These are phyloP conservation scores for Lathyrus tuberosus DNA, from an alignment of 306 rosid genomes.

Conservation along the genomic window DNA sequence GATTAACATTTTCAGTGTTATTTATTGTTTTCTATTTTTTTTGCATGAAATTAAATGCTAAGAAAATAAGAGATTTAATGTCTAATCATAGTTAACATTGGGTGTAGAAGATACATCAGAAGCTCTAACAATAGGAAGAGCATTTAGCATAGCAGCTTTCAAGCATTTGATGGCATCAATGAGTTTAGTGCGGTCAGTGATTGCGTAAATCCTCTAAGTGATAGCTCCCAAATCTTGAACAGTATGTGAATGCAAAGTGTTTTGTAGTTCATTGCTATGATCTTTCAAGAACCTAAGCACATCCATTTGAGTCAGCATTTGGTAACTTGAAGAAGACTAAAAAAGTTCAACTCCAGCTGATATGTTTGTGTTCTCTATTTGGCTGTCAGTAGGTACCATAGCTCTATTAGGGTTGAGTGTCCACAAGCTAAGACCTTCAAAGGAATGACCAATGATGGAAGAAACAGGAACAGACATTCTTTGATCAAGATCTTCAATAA, in stretches of 20 bases:
- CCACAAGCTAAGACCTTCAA: constrained; percentile 88
- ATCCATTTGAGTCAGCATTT: constrained; percentile 86
- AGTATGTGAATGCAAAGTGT: constrained; percentile 36
- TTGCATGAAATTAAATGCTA: no score
- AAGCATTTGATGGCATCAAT: constrained; percentile 73
- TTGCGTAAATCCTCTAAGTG: constrained; percentile 62
- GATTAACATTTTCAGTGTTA: no score
- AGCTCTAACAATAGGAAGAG: constrained; percentile 73
- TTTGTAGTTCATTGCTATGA: constrained; percentile 38
- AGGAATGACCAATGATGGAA: constrained; percentile 67
- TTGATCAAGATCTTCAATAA: constrained; percentile 55
- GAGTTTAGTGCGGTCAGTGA: constrained; percentile 67
- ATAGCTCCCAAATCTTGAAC: constrained; percentile 59
- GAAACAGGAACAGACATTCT: constrained; percentile 72
- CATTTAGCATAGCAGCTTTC: constrained; percentile 63
- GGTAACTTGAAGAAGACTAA: constrained; percentile 69
- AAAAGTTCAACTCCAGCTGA: constrained; percentile 67
- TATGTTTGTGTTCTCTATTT: constrained; percentile 42
- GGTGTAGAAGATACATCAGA: no score
- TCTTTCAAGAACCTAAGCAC: constrained; percentile 62
- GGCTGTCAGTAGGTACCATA: constrained; percentile 70
- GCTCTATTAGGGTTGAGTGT: constrained; percentile 79
- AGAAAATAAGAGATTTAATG: no score
- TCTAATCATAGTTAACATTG: no score
- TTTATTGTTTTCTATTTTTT: no score